Base-by-base conservation (phyloP, 2,329 filamentous ascomycete genomes). In the Chaetomium strumarium region DNA sequence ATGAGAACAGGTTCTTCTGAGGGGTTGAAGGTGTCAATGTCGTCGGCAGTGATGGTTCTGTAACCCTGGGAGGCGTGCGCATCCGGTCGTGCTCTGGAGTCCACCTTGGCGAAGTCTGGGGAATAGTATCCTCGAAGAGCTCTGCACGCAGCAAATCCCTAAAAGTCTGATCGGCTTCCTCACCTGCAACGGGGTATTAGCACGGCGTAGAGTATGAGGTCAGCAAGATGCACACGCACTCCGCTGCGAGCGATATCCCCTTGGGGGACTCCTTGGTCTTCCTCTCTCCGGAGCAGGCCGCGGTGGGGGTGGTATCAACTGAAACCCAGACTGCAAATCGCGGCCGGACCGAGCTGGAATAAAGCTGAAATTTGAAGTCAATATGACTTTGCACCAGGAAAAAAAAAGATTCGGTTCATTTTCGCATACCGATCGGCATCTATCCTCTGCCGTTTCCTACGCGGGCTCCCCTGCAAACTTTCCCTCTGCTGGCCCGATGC, bases 1-100 rank as follows among this genome's bases (percentile, higher is more conserved):
- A 96, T 24, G 87, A 89, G 67, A 99, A 97, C 37, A 99, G 81
- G 61, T 99, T 99, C 72, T 96, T 97, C 70, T 96, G 90, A 10
- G 93, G 93, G 4, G 93, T 99, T 1, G 92, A 37, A 8, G 34
- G 34, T 13, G 34, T 37, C 34, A 37, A 95, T 0, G 93, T 93
- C 0, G 92, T 96, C 53, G 43, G 43, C 4, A 46, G 31, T 5
- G 31, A n/a, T 13, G 78, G 73, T 13, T 42, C 40, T 29, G 82
- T 74, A 16, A 71, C 69, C 61, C 79, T 83, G 24, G 91, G 91
- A 42, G 91, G 91, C 6, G 92, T 96, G 60, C 86, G 84, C 61
- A 75, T 66, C 61, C 72, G 71, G 54, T 75, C 77, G 56, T 86
- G 20, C 30, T 53, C 82, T 52, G 83, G 77, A 53, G 80, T 85